Evolutionary conservation across 495 filamentous ascomycete species (phyloP).

Genomic region (Aspergillus egyptiacus): DNA sequence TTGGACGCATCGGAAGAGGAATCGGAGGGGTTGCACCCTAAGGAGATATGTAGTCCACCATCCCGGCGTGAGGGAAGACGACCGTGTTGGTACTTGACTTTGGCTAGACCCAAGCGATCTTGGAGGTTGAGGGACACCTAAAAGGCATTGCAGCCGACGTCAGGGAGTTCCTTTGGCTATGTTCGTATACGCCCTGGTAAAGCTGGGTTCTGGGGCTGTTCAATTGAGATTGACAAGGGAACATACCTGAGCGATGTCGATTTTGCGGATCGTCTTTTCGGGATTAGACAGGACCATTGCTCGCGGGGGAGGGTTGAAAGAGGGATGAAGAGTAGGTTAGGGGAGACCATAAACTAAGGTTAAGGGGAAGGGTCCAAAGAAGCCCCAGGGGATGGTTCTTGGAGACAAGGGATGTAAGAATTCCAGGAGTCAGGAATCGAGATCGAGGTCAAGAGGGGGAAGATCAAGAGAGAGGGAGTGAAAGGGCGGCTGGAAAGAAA

Average conservation of each 20-base stretch:
- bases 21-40: constrained; percentile 55
- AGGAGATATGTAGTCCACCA: constrained; percentile 46
- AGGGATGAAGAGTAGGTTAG: constrained; percentile 1
- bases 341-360: constrained; percentile 11
- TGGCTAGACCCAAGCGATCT: constrained; percentile 88
- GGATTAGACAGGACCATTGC: constrained; percentile 35
- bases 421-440: background rate
- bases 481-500: constrained; percentile 24
- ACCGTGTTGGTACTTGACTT: constrained; percentile 92
- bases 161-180: constrained; percentile 1
- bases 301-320: constrained; percentile 6
- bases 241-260: constrained; percentile 71
- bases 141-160: background rate
- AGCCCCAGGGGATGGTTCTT: background rate
- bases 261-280: constrained; percentile 43
- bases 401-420: constrained; percentile 1
- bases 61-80: constrained; percentile 54
- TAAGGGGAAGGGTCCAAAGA: background rate
- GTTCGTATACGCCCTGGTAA: background rate
- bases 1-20: constrained; percentile 63
- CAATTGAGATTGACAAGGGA: background rate
- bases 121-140: constrained; percentile 89
- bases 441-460: too few relatives aligned
- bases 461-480: constrained; percentile 10
- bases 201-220: too few relatives aligned